Evolutionary conservation across 345 rosid species (phyloP).

Genomic region (Euphorbia lathyris): DNA sequence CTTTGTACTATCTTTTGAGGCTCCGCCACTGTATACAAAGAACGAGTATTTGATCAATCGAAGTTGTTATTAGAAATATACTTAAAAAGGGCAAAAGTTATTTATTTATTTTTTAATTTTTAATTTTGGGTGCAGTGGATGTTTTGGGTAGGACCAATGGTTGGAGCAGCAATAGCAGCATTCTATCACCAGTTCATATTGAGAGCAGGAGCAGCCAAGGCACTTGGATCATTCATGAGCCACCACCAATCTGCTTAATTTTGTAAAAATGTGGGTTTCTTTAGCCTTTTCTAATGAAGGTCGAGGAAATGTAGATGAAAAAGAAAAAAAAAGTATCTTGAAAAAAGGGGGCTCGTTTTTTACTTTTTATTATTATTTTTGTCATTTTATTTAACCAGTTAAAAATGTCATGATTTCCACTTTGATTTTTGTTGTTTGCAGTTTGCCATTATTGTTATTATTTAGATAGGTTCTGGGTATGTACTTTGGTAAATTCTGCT

Average conservation of each 20-base stretch:
- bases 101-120: neutral
- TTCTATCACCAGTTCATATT: slow-evolving; percentile 78
- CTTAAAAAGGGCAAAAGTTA: too few relatives aligned
- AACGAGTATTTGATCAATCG: too few relatives aligned
- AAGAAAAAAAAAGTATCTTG: slow-evolving; percentile 33
- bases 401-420: neutral
- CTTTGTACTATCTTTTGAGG: too few relatives aligned
- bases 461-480: neutral
- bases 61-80: too few relatives aligned
- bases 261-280: slow-evolving; percentile 3
- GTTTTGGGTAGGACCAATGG: slow-evolving; percentile 86
- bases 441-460: neutral
- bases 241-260: slow-evolving; percentile 45
- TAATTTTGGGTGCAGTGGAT: slow-evolving; percentile 55
- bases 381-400: slow-evolving; percentile 6
- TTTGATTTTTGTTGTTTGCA: neutral
- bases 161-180: slow-evolving; percentile 85
- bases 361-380: slow-evolving; percentile 8
- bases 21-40: too few relatives aligned
- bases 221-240: slow-evolving; percentile 87
- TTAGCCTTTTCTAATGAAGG: neutral
- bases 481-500: neutral
- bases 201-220: slow-evolving; percentile 81
- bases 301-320: slow-evolving; percentile 18
- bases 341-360: slow-evolving; percentile 15